phyloP scores from a whole-genome alignment of 1,284 basidiomycete genomes.

The Microbotryum scabiosae region DNA sequence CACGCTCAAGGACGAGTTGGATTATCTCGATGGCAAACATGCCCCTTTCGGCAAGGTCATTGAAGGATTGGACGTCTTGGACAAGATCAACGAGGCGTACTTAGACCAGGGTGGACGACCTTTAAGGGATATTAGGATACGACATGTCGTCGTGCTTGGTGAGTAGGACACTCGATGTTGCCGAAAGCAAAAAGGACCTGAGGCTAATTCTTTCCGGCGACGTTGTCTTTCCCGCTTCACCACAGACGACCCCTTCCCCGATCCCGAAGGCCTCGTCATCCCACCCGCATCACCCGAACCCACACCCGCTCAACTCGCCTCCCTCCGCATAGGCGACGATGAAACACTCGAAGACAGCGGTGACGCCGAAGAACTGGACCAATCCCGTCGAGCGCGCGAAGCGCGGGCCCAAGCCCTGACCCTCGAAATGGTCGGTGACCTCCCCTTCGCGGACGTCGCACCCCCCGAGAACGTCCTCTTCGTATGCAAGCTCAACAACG shows the following conservation, averaged over 20 bases:
- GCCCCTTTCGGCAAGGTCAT: constrained; percentile 92
- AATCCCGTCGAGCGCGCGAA: constrained; percentile 66
- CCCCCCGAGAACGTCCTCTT: constrained; percentile 98
- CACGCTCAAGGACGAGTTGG: constrained; percentile 74
- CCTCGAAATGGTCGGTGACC: constrained; percentile 97
- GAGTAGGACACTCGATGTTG: constrained; percentile 35
- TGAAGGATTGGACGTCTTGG: constrained; percentile 84
- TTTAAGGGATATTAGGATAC: constrained; percentile 83
- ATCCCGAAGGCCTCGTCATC: constrained; percentile 63
- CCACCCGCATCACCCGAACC: constrained; percentile 65
- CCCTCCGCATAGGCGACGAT: constrained; percentile 72
- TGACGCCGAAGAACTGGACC: constrained; percentile 65
- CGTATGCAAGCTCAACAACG: constrained; percentile 95
- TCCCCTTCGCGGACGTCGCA: constrained; percentile 94
- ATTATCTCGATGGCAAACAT: constrained; percentile 93
- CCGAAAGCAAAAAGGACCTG: background rate
- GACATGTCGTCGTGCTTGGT: constrained; percentile 89
- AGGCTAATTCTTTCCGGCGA: background rate
- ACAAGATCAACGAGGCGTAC: constrained; percentile 86
- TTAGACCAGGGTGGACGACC: constrained; percentile 81
- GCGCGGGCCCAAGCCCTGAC: constrained; percentile 89
- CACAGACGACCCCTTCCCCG: constrained; percentile 86
- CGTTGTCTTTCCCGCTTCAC: background rate
- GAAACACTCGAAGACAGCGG: constrained; percentile 53
- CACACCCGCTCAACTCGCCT: constrained; percentile 37